Conservation (phyloP, 768 basidiomycete genomes). For the Leccinellum albellum region DNA sequence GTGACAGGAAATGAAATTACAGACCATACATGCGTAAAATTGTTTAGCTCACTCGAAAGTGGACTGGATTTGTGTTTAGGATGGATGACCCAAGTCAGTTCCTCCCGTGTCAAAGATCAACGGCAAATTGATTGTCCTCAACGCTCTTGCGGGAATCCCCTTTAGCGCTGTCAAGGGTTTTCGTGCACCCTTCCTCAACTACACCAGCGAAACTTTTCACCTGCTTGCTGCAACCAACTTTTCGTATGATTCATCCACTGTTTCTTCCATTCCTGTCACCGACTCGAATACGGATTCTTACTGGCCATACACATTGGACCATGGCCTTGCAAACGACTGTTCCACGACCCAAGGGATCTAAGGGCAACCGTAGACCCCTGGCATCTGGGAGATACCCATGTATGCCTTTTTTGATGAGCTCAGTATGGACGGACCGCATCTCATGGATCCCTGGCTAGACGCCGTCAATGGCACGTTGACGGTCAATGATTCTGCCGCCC, state of each 20-base stretch:
- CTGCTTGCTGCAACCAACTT: background rate
- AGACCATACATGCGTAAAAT: slow-evolving; percentile 1
- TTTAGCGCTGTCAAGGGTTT: background rate
- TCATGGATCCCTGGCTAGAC: slow-evolving; percentile 2
- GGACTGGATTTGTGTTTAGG: background rate
- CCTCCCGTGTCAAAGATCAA: slow-evolving; percentile 1
- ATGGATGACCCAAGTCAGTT: slow-evolving; percentile 2
- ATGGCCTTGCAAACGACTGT: slow-evolving; percentile 3
- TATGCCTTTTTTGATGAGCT: background rate
- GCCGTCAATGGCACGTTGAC: background rate
- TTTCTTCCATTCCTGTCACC: slow-evolving; percentile 3
- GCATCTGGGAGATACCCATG: background rate
- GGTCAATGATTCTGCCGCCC: background rate
- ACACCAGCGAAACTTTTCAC: background rate
- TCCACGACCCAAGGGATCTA: background rate
- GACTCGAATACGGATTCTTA: slow-evolving; percentile 1
- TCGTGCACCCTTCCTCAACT: slow-evolving; percentile 3
- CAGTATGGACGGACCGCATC: background rate
- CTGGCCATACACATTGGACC: slow-evolving; percentile 6
- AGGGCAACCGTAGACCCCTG: background rate
- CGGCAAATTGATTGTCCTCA: background rate
- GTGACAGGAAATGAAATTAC: slow-evolving; percentile 6
- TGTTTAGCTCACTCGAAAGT: background rate
- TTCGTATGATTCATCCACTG: background rate
- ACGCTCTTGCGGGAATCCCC: background rate